Conservation (phyloP, 371 early-diverging fungal species). For the Mucor indicus region DNA sequence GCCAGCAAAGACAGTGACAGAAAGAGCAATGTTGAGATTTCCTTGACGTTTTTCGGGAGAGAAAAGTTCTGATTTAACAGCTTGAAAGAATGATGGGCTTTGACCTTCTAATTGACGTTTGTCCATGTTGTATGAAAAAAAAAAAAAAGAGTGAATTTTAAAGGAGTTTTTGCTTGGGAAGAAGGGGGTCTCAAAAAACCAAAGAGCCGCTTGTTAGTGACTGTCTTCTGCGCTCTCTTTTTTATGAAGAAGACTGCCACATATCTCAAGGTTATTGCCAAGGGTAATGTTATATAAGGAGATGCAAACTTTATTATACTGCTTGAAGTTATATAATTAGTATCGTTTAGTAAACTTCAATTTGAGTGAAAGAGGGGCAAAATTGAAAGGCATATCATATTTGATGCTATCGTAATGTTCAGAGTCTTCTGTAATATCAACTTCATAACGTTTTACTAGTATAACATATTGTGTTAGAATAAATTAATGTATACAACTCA, state of each 20-base stretch:
- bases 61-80: constrained; percentile 47
- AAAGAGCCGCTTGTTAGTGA: no score
- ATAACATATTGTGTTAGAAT: not conserved
- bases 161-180: no score
- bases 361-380: constrained; percentile 6
- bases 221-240: no score
- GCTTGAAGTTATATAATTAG: no score
- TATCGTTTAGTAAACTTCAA: constrained; percentile 17
- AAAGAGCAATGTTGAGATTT: constrained; percentile 61
- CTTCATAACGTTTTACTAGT: constrained; percentile 30
- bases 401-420: constrained; percentile 19
- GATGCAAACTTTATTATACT: no score
- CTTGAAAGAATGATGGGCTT: constrained; percentile 31
- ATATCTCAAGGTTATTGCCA: no score
- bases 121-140: constrained; percentile 16
- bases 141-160: not conserved
- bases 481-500: not conserved
- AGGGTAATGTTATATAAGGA: no score
- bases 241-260: no score
- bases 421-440: constrained; percentile 21
- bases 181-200: no score
- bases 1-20: constrained; percentile 59
- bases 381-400: constrained; percentile 8
- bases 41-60: constrained; percentile 55
- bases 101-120: constrained; percentile 36